These are phyloP conservation scores for Chlorella sp. DNA, from an alignment of 139 green algal genomes.

Conservation along the genomic window DNA sequence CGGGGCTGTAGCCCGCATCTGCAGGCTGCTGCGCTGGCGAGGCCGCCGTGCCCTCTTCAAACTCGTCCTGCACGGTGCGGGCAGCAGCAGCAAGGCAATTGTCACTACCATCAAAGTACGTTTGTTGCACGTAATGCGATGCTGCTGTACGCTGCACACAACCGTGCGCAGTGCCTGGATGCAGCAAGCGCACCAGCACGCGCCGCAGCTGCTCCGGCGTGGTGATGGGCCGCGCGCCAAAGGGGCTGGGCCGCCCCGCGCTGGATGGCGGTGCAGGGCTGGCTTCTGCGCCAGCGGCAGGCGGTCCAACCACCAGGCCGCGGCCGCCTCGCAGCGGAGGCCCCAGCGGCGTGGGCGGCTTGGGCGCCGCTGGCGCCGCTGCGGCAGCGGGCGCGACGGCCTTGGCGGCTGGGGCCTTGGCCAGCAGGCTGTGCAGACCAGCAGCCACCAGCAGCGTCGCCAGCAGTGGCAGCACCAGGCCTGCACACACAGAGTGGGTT, in stretches of 20 bases:
- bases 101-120: too few relatives aligned
- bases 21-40: background rate
- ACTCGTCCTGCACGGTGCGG: background rate
- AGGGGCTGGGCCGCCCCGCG: slow-evolving; percentile 3
- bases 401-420: background rate
- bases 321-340: slow-evolving; percentile 1
- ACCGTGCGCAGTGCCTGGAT: too few relatives aligned
- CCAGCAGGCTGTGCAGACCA: background rate
- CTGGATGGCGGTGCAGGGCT: background rate
- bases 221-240: background rate
- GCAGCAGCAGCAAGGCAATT: too few relatives aligned
- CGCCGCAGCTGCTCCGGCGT: slow-evolving; percentile 20
- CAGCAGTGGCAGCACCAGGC: background rate
- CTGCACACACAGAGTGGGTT: background rate
- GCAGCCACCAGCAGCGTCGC: background rate
- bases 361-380: background rate
- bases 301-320: background rate
- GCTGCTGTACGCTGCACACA: too few relatives aligned
- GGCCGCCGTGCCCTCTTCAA: background rate
- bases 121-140: too few relatives aligned
- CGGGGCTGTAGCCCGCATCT: background rate
- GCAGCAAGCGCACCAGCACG: background rate
- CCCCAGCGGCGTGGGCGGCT: background rate
- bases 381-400: background rate
- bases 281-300: background rate